These are phyloP conservation scores for Artomyces pyxidatus DNA, from an alignment of 768 basidiomycete species.

Conservation along the genomic window DNA sequence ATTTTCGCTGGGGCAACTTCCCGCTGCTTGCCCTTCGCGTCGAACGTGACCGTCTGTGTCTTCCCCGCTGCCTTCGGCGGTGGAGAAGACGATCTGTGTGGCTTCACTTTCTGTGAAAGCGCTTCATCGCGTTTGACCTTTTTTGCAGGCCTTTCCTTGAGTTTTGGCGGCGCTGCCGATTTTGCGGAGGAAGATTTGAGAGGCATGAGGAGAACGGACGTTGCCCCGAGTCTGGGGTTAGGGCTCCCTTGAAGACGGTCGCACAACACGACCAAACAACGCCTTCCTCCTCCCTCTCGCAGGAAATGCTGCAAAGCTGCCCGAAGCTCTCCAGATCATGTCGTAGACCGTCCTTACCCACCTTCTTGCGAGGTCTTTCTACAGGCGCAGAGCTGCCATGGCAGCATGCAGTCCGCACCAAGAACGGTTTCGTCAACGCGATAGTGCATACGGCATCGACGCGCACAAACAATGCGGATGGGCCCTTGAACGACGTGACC, in stretches of 20 bases:
- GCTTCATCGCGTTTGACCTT: slow-evolving; percentile 1
- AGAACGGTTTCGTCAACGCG: slow-evolving; percentile 45
- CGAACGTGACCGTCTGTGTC: not conserved
- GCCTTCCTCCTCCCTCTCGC: too few relatives aligned
- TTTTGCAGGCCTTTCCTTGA: slow-evolving; percentile 6
- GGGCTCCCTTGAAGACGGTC: slow-evolving; percentile 10
- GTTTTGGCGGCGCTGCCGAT: not conserved
- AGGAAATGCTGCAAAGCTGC: slow-evolving; percentile 3
- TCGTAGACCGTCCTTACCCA: not conserved
- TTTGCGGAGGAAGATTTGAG: slow-evolving; percentile 5
- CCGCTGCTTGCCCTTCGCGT: slow-evolving; percentile 21
- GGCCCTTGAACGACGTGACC: slow-evolving; percentile 32
- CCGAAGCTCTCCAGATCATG: not conserved
- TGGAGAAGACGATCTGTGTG: not conserved
- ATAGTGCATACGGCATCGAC: slow-evolving; percentile 30
- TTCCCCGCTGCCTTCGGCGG: not conserved
- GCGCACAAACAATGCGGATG: slow-evolving; percentile 4
- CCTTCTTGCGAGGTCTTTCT: slow-evolving; percentile 2
- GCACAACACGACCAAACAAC: slow-evolving; percentile 18
- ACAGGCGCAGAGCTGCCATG: slow-evolving; percentile 1
- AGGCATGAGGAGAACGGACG: slow-evolving; percentile 6
- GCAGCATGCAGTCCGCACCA: slow-evolving; percentile 8
- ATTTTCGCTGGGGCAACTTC: not conserved
- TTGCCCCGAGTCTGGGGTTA: slow-evolving; percentile 14
- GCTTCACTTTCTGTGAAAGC: not conserved